Evolutionary conservation across 164 flowering plant species (phyloP).

Genomic region (Pachysandra terminalis): DNA sequence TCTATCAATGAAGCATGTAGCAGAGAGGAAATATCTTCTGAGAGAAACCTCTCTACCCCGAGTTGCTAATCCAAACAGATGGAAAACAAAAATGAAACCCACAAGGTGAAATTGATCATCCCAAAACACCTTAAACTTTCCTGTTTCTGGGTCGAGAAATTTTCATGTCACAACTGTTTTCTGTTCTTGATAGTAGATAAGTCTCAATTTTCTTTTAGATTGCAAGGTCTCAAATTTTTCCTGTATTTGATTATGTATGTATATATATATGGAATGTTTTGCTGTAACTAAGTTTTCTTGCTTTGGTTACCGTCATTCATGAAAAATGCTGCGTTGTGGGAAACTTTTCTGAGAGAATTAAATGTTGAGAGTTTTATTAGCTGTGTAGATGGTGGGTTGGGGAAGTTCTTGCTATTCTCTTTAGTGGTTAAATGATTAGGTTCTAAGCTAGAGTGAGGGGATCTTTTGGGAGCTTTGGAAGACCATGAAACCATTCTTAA

Average conservation of each 20-base stretch:
- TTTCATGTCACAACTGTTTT: not conserved
- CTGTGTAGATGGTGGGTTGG: not conserved
- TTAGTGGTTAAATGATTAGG: not conserved
- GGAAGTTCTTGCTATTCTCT: not conserved
- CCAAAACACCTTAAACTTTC: not conserved
- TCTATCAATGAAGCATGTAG: constrained; percentile 28
- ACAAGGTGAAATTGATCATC: constrained; percentile 11
- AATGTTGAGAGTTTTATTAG: too few species aligned
- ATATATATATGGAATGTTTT: too few species aligned
- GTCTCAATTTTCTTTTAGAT: not conserved
- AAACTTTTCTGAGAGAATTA: not conserved
- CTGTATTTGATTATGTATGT: not conserved
- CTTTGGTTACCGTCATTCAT: not conserved
- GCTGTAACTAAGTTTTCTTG: not conserved
- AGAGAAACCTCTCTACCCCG: not conserved
- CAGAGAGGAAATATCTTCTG: constrained; percentile 3
- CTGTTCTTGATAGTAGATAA: not conserved
- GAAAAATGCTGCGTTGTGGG: not conserved
- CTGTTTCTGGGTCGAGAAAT: not conserved
- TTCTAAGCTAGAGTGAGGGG: not conserved
- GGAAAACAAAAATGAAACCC: constrained; percentile 21
- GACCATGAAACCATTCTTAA: not conserved
- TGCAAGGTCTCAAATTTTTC: not conserved
- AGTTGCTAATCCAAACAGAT: constrained; percentile 11
- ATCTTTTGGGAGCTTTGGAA: not conserved